Conservation (phyloP, 148 eudicot species). For the Diospyros lotus region DNA sequence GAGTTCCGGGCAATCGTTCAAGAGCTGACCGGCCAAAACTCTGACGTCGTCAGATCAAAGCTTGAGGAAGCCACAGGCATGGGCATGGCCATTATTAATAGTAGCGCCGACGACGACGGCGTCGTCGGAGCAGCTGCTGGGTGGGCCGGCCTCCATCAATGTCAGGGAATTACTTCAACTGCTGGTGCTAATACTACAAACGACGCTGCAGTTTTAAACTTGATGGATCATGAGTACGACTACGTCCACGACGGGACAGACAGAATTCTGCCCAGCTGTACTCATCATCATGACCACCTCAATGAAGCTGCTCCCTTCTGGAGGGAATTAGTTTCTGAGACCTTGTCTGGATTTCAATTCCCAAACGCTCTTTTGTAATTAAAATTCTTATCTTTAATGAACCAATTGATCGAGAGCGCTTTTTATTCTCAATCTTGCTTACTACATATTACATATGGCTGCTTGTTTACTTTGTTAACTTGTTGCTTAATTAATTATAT, state of each 20-base stretch:
- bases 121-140: neutral
- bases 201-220: too few relatives aligned
- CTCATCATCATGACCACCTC: neutral
- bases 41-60: neutral
- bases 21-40: conserved; percentile 29
- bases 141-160: neutral
- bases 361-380: conserved; percentile 1
- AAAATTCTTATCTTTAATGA: neutral
- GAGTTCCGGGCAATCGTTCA: conserved; percentile 45
- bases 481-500: too few relatives aligned
- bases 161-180: neutral
- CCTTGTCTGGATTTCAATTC: conserved; percentile 5
- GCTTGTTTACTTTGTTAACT: too few relatives aligned
- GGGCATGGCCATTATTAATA: too few relatives aligned
- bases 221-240: neutral
- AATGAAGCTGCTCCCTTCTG: conserved; percentile 2
- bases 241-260: too few relatives aligned
- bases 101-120: neutral
- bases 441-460: too few relatives aligned
- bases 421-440: too few relatives aligned
- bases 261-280: too few relatives aligned
- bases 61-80: neutral
- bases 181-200: too few relatives aligned
- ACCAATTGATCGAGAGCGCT: too few relatives aligned
- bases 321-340: conserved; percentile 4